Conservation (phyloP, 2,329 filamentous ascomycete genomes). For the Fusarium circinatum region DNA sequence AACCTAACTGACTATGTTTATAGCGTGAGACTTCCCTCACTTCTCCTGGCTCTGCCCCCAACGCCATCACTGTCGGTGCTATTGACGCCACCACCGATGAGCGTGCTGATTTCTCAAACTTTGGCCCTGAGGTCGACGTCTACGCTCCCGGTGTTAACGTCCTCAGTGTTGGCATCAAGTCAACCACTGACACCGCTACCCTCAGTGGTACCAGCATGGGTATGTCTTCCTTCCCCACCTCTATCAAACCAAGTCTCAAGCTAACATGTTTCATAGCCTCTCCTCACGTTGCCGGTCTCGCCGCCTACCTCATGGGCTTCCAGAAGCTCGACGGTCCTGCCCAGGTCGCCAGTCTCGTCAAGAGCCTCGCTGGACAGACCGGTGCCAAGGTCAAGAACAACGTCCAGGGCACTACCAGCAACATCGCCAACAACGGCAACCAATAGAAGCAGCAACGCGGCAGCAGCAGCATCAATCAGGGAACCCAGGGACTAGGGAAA, state of each 20-base stretch:
- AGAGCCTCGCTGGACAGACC: constrained; percentile 60
- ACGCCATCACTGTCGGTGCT: constrained; percentile 69
- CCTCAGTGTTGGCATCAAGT: constrained; percentile 62
- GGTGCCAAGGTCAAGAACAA: constrained; percentile 58
- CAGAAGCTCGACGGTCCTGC: constrained; percentile 57
- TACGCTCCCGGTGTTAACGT: constrained; percentile 67
- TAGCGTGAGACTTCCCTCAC: constrained; percentile 59
- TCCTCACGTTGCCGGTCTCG: constrained; percentile 74
- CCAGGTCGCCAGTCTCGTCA: constrained; percentile 59
- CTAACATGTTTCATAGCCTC: constrained; percentile 55
- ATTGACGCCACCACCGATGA: constrained; percentile 62
- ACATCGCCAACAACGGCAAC: constrained; percentile 68
- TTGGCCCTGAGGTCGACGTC: constrained; percentile 62
- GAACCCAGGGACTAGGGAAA: constrained; percentile 22
- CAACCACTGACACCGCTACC: constrained; percentile 55
- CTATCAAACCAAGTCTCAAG: not conserved
- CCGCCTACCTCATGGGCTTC: constrained; percentile 72
- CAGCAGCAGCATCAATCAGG: constrained; percentile 11
- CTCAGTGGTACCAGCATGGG: constrained; percentile 70
- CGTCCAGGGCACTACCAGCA: constrained; percentile 56
- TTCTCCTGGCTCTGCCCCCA: constrained; percentile 65
- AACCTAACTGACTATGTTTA: constrained; percentile 14
- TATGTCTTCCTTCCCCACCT: constrained; percentile 36
- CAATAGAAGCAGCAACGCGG: constrained; percentile 34
- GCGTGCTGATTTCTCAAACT: constrained; percentile 68